A percentile compares a stretch with the other conserved stretches of the same genome.
Conservation (phyloP, 2,329 filamentous ascomycete species). For the Pseudopithomyces maydicus region DNA sequence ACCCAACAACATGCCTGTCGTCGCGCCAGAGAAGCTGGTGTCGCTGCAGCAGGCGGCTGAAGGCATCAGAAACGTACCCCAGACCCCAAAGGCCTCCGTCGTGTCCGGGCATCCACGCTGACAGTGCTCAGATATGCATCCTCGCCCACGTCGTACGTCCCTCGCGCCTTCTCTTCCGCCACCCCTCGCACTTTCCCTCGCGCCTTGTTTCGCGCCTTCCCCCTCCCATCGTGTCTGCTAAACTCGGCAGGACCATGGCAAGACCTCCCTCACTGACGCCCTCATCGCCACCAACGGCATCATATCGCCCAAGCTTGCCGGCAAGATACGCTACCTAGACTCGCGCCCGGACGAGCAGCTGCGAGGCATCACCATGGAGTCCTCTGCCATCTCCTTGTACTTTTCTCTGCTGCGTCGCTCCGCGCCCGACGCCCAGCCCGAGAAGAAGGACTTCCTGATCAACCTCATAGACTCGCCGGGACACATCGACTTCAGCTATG, state of each 20-base stretch:
- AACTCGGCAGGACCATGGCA: constrained; percentile 79
- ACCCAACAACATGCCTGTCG: constrained; percentile 78
- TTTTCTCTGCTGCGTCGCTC: constrained; percentile 87
- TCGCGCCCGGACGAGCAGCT: constrained; percentile 94
- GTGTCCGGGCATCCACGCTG: constrained; percentile 23
- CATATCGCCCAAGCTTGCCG: constrained; percentile 95
- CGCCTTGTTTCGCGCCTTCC: too few species aligned
- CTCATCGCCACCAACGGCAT: constrained; percentile 98
- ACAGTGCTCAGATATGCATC: constrained; percentile 77
- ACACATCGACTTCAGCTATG: constrained; percentile 98
- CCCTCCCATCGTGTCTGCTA: constrained; percentile 15
- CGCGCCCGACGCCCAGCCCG: constrained; percentile 68
- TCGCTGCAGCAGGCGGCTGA: constrained; percentile 85
- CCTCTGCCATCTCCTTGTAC: constrained; percentile 93
- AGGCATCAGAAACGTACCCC: constrained; percentile 85
- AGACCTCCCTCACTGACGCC: constrained; percentile 94
- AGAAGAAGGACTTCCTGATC: constrained; percentile 88
- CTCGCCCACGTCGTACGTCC: constrained; percentile 78
- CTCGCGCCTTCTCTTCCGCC: constrained; percentile 4
- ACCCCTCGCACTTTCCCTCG: too few species aligned
- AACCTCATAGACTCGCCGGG: constrained; percentile 98
- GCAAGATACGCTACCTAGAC: constrained; percentile 97
- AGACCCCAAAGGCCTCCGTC: constrained; percentile 24
- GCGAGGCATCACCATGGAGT: constrained; percentile 99
- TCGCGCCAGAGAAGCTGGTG: constrained; percentile 87